Percentiles rank a stretch among this genome's conserved stretches.
phyloP scores from a whole-genome alignment of 306 rosid genomes.

The Adenanthera pavonina region DNA sequence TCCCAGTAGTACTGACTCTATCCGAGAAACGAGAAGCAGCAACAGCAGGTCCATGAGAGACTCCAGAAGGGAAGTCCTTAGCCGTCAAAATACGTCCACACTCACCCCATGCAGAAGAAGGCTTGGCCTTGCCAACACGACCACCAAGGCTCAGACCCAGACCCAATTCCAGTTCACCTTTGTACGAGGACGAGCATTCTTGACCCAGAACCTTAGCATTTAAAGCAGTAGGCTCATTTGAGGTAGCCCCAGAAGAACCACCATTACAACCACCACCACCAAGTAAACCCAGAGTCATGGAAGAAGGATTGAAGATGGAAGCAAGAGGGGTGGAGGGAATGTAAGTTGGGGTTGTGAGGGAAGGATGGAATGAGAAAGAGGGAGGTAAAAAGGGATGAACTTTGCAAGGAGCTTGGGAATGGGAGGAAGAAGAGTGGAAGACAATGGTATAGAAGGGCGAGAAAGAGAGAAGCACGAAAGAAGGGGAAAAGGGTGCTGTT shows the following conservation, averaged over 20 bases:
- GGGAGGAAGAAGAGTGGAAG: conserved; percentile 4
- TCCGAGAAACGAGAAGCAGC: conserved; percentile 52
- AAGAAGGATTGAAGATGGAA: not conserved
- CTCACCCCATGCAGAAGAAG: conserved; percentile 53
- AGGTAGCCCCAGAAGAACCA: conserved; percentile 47
- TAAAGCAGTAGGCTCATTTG: conserved; percentile 44
- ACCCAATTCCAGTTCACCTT: conserved; percentile 63
- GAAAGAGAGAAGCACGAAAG: conserved; percentile 28
- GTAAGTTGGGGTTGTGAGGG: not conserved
- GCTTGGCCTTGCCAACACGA: conserved; percentile 39
- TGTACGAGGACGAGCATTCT: conserved; percentile 49
- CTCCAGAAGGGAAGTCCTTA: conserved; percentile 62
- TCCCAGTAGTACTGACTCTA: conserved; percentile 29
- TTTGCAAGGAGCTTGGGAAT: not conserved
- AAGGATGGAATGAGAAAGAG: conserved; percentile 6
- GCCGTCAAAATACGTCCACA: conserved; percentile 71
- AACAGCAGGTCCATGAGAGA: conserved; percentile 46
- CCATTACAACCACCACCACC: conserved; percentile 38
- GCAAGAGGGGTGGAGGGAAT: not conserved
- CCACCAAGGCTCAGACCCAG: conserved; percentile 53
- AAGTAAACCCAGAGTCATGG: conserved; percentile 50
- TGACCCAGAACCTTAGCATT: conserved; percentile 45
- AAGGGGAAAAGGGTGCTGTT: conserved; percentile 7
- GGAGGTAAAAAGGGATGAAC: conserved; percentile 12
- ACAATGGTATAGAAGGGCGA: conserved; percentile 26